Percentiles rank a stretch among this genome's conserved stretches.
phyloP scores from a whole-genome alignment of 805 yeast genomes.

The Ogataea paradorogensis region DNA sequence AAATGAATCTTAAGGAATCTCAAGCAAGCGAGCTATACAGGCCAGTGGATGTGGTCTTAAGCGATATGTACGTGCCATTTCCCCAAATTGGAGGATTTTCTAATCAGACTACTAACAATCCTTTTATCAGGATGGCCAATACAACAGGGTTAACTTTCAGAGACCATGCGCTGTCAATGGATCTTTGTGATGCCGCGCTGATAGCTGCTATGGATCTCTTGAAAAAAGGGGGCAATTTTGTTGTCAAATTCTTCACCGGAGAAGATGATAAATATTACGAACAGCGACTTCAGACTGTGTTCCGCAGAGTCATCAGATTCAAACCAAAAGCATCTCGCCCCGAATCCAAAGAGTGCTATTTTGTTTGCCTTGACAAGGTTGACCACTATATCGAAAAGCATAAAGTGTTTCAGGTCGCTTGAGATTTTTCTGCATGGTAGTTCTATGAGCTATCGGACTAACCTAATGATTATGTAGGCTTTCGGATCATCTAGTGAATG shows the following conservation, averaged over 20 bases:
- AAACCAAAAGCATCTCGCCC: conserved; percentile 81
- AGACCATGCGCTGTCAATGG: conserved; percentile 86
- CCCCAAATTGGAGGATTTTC: conserved; percentile 49
- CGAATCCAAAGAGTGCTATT: conserved; percentile 81
- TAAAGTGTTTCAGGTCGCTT: conserved; percentile 38
- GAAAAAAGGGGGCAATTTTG: conserved; percentile 65
- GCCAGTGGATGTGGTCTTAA: conserved; percentile 65
- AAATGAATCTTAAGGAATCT: conserved; percentile 1
- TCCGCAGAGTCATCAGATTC: conserved; percentile 59
- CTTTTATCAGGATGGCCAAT: conserved; percentile 89
- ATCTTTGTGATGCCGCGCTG: conserved; percentile 88
- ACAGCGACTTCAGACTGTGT: conserved; percentile 52
- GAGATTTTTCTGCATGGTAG: not conserved
- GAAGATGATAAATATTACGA: conserved; percentile 70
- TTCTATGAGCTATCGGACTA: too few relatives aligned
- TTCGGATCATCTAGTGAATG: too few relatives aligned
- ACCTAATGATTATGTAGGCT: too few relatives aligned
- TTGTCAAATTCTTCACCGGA: conserved; percentile 86
- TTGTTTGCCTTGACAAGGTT: conserved; percentile 59
- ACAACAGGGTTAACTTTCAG: conserved; percentile 77
- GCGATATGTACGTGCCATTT: conserved; percentile 80
- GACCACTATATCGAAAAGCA: conserved; percentile 40
- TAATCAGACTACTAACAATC: conserved; percentile 68
- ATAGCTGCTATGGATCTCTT: conserved; percentile 70
- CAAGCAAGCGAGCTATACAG: conserved; percentile 27